A percentile compares a stretch with the other conserved stretches of the same genome.
Evolutionary conservation across 106 monocot species (phyloP).

Genomic region (Alisma plantagoaquatica): DNA sequence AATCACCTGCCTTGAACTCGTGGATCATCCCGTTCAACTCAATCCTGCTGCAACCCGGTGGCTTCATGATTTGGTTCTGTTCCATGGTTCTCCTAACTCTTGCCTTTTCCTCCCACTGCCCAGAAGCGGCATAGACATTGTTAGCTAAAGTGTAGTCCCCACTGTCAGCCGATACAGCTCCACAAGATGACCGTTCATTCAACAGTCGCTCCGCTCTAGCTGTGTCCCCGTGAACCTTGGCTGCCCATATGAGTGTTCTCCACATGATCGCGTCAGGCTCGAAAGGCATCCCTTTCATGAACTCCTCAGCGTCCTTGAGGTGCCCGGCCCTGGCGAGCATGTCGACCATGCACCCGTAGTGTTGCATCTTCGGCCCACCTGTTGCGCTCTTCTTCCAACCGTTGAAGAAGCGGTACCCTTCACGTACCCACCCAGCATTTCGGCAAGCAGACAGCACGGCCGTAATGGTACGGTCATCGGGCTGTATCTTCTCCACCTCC

Average conservation of each 20-base stretch:
- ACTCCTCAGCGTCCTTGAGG: conserved; percentile 32
- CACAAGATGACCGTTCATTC: conserved; percentile 7
- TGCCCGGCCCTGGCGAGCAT: conserved; percentile 32
- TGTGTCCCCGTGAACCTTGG: conserved; percentile 24
- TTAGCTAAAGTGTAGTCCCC: conserved; percentile 20
- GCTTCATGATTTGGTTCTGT: conserved; percentile 14
- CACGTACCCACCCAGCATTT: conserved; percentile 27
- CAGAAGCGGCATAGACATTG: conserved; percentile 20
- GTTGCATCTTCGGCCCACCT: conserved; percentile 31
- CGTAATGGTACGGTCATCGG: conserved; percentile 29
- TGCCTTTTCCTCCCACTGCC: conserved; percentile 24
- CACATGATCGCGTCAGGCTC: conserved; percentile 35
- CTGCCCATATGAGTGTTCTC: conserved; percentile 42
- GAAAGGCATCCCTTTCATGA: conserved; percentile 18
- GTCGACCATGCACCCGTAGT: conserved; percentile 57
- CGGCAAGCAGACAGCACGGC: conserved; percentile 33
- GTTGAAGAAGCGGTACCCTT: conserved; percentile 34
- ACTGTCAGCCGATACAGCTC: conserved; percentile 7
- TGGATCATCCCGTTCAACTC: conserved; percentile 43
- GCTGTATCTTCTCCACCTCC: conserved; percentile 11
- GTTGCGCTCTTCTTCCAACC: conserved; percentile 18
- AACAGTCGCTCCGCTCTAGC: conserved; percentile 23
- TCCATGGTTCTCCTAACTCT: conserved; percentile 15
- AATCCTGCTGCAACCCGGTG: conserved; percentile 30
- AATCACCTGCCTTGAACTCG: conserved; percentile 37